Evolutionary conservation across 495 filamentous ascomycete species (phyloP), one percentile per base, ranked within the genome.

Genomic region (Trichoderma gamsii): DNA sequence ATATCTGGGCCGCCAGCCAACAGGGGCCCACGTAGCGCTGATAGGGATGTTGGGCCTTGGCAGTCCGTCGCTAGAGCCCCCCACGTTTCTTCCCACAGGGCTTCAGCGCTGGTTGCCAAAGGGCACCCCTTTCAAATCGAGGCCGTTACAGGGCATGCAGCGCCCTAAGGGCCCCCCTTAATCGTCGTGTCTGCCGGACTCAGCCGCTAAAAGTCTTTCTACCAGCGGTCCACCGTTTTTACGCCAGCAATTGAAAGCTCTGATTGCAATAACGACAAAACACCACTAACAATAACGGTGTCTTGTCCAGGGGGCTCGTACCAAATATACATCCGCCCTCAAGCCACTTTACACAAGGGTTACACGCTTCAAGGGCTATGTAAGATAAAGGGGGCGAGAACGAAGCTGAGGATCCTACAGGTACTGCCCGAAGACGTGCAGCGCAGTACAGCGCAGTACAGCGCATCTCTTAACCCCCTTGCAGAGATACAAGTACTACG

Each of bases 61-160:
- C 51, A 21, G 3, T 18, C 25, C 3, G 16, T 13, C 11, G 56
- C 56, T 32, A 15, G 56, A 32, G 11, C 25, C 56, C 56, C 56
- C 56, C 56, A 61, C 56, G 56, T 32, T 61, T 61, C 56, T 12
- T 11, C 56, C 56, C 27, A 61, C 56, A 32, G 56, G 56, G 27
- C 56, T 27, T 59, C 16, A 21, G 16, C 11, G 56, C 56, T 52
- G 49, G 35, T 5, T 38, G 35, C 35, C 35, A 38, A 12, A 49
- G 15, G 44, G 44, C 44, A 23, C 56, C 56, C 56, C 56, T 61
- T 61, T 29, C 56, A 23, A 4, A 32, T 11, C 12, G 25, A 61
- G 56, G 27, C 8, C n/a, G n/a, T 56, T 56, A 56, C 51, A 56
- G 51, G 51, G 51, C 56, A 16, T 18, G 25, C 23, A 29, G 27